These are phyloP conservation scores for Echites panduratus DNA, from an alignment of 257 asterid species.

Conservation along the genomic window DNA sequence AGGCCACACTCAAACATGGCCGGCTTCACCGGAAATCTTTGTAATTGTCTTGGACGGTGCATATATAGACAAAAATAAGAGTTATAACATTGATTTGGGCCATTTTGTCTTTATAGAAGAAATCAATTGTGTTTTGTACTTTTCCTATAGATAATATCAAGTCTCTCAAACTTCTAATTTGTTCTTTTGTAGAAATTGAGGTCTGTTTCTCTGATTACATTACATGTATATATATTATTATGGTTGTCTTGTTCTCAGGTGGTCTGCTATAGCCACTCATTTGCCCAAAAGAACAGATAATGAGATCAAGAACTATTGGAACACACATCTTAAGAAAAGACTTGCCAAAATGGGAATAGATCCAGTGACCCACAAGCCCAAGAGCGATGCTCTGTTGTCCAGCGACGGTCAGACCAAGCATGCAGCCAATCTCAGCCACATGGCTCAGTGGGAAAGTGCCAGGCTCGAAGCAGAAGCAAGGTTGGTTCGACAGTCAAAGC, in stretches of 20 bases:
- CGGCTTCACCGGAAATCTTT: not conserved
- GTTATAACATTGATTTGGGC: not conserved
- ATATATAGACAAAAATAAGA: not conserved
- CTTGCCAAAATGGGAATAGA: conserved; percentile 80
- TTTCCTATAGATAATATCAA: not conserved
- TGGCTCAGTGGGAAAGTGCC: conserved; percentile 99
- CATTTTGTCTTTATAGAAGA: conserved; percentile 9
- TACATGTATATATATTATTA: too few relatives aligned
- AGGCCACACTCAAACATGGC: not conserved
- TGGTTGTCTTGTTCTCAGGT: conserved; percentile 41
- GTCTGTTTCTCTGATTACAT: conserved; percentile 2
- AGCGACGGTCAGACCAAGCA: conserved; percentile 61
- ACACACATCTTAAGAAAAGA: conserved; percentile 78
- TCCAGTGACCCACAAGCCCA: conserved; percentile 88
- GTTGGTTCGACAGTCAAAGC: conserved; percentile 63
- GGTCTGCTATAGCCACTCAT: conserved; percentile 96
- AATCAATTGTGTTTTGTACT: not conserved
- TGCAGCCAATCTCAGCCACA: conserved; percentile 82
- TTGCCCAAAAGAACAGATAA: conserved; percentile 81
- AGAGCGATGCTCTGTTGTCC: conserved; percentile 56
- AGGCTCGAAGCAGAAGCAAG: conserved; percentile 91
- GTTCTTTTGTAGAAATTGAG: conserved; percentile 19
- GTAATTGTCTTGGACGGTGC: conserved; percentile 6
- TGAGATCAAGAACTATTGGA: conserved; percentile 86
- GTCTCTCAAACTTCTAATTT: conserved; percentile 10